These are phyloP conservation scores for Cystofilobasidium macerans DNA, from an alignment of 768 basidiomycete species.

Conservation along the genomic window DNA sequence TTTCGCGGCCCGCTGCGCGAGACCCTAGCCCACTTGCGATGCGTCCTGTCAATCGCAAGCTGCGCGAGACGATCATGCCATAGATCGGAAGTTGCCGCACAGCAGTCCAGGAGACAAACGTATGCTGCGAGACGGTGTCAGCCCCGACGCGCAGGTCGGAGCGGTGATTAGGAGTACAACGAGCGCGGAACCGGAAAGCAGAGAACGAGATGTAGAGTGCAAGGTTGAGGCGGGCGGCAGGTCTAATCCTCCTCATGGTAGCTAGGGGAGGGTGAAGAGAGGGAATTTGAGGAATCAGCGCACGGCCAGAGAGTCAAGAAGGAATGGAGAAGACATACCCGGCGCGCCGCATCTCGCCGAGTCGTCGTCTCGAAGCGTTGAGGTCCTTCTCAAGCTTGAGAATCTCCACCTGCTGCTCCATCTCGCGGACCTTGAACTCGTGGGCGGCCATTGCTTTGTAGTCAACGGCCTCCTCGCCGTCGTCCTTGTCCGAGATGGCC, in stretches of 20 bases:
- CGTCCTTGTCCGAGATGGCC: slow-evolving; percentile 75
- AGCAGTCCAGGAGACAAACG: no score
- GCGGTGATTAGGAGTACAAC: no score
- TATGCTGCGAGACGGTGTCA: no score
- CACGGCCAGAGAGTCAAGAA: neutral
- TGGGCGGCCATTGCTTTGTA: slow-evolving; percentile 85
- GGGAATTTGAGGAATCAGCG: neutral
- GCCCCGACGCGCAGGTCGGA: no score
- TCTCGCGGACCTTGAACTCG: slow-evolving; percentile 94
- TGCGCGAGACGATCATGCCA: no score
- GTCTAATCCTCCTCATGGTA: slow-evolving; percentile 22
- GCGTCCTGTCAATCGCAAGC: no score
- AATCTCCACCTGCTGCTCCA: slow-evolving; percentile 99
- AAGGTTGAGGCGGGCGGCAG: no score
- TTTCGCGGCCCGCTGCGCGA: no score
- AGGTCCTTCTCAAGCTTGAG: slow-evolving; percentile 91
- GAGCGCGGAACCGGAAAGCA: no score
- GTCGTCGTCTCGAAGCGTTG: slow-evolving; percentile 45
- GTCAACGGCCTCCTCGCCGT: slow-evolving; percentile 64
- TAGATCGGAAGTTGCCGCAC: no score
- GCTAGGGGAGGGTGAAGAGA: neutral
- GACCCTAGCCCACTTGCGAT: no score
- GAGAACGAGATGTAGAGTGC: no score
- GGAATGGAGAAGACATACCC: slow-evolving; percentile 14
- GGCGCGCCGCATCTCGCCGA: slow-evolving; percentile 36